Conservation (phyloP, 345 rosid genomes). For the Brassica carinata region DNA sequence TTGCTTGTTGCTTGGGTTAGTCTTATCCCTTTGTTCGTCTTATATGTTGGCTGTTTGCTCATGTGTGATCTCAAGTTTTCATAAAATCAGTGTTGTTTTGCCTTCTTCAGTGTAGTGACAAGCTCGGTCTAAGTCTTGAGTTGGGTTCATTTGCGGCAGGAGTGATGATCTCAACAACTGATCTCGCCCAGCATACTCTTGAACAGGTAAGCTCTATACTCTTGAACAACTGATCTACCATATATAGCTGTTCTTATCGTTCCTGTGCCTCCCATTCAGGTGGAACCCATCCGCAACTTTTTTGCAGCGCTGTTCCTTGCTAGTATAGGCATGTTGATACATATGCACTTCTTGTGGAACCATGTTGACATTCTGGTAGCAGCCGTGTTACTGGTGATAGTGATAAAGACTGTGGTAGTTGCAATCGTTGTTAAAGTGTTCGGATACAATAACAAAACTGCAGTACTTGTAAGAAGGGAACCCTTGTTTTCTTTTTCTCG, state of each 20-base stretch:
- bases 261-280: conserved; percentile 44
- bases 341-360: conserved; percentile 90
- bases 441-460: conserved; percentile 85
- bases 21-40: conserved; percentile 39
- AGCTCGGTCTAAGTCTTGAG: conserved; percentile 96
- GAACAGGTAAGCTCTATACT: conserved; percentile 63
- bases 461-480: conserved; percentile 69
- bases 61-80: conserved; percentile 1
- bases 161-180: conserved; percentile 97
- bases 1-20: conserved; percentile 98
- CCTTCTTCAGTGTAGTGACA: conserved; percentile 90
- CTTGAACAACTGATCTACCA: too few species aligned
- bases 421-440: conserved; percentile 76
- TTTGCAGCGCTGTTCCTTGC: conserved; percentile 95
- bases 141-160: conserved; percentile 99
- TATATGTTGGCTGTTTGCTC: conserved; percentile 18
- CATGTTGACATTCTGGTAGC: conserved; percentile 88
- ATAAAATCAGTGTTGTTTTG: conserved; percentile 22
- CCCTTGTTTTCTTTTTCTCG: background rate
- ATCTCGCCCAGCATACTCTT: conserved; percentile 91
- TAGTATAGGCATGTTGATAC: conserved; percentile 90
- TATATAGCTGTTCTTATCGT: background rate
- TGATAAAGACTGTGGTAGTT: conserved; percentile 70
- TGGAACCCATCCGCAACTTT: conserved; percentile 92
- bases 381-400: conserved; percentile 76